Base-by-base conservation (phyloP, 2,329 filamentous ascomycete genomes). In the Epichloe gansuensis region DNA sequence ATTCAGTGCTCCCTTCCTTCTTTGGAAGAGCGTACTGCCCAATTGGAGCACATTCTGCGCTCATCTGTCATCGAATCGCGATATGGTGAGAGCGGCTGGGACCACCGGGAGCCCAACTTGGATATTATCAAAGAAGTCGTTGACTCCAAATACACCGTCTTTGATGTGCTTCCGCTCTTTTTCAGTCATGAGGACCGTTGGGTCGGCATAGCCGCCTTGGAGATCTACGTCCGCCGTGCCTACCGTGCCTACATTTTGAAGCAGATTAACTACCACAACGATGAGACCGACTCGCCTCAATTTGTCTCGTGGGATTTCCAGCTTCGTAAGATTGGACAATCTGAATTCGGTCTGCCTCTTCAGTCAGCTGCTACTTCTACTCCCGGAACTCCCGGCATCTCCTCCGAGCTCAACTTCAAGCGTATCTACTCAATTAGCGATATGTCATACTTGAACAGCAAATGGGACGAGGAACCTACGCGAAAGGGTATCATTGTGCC, bases 1-100 rank as follows among this genome's bases (percentile, higher is more conserved):
- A 98, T 98, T 58, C 93, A 97, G 72, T 96, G 90, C 67, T 91
- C 93, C 51, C 80, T 98, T 67, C 93, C 93, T 17, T 98, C 93
- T 3, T 77, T 98, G 21, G 93, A 97, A 70, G 93, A 98, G 77
- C 85, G 93, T 61, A 87, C 88, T 28, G 81, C 86, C 6, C 93
- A 98, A 74, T 96, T 98, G 91, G 93, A 97, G 75, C 91, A 97
- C 70, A 98, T 98, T 59, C 78, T 98, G 52, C 88, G 91, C 55
- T 95, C 91, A 28, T 91, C 93, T 0, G 93, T 98, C 23, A 82
- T 96, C 7, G 90, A 98, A 69, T 95, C 91, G n/a, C 85, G 88
- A 60, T 98, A 98, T 64, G 93, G 93, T 55, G 93, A 98, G 77
- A 91, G 88, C 55, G 91, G 91, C 50, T 95, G 88, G 87, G 91